Evolutionary conservation across 306 rosid genomes (phyloP).

Genomic region (Prunus fruticosa): DNA sequence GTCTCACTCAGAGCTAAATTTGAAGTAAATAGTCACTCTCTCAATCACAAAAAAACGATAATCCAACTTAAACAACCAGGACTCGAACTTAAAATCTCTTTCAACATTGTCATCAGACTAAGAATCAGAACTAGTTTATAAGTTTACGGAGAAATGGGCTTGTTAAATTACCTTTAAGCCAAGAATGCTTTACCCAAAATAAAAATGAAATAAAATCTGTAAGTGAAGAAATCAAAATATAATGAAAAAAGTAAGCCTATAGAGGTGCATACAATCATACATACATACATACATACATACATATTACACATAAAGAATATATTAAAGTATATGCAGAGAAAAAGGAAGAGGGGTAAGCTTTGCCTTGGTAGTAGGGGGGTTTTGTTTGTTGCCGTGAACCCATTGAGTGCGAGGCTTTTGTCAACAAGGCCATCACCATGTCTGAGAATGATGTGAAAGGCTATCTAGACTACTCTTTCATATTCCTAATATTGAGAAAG

Average conservation of each 20-base stretch:
- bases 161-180: constrained; percentile 6
- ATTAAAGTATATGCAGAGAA: constrained; percentile 23
- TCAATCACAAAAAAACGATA: too few relatives aligned
- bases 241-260: background rate
- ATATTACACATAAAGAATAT: too few relatives aligned
- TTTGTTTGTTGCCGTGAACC: background rate
- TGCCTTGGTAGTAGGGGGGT: background rate
- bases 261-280: background rate
- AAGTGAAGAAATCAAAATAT: too few relatives aligned
- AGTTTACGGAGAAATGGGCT: background rate
- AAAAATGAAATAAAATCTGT: background rate
- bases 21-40: too few relatives aligned
- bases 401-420: constrained; percentile 23
- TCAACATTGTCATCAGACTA: too few relatives aligned
- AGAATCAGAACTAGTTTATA: too few relatives aligned
- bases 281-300: background rate
- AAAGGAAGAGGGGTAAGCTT: constrained; percentile 11
- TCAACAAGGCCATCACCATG: constrained; percentile 66
- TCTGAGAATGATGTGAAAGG: constrained; percentile 56
- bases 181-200: constrained; percentile 4
- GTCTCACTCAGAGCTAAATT: background rate
- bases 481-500: background rate
- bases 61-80: too few relatives aligned
- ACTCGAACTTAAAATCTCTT: too few relatives aligned
- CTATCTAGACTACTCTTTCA: constrained; percentile 21